Percentiles rank a stretch among this genome's conserved stretches.
Conservation (phyloP, 306 rosid species). For the Prunus kanzakura region DNA sequence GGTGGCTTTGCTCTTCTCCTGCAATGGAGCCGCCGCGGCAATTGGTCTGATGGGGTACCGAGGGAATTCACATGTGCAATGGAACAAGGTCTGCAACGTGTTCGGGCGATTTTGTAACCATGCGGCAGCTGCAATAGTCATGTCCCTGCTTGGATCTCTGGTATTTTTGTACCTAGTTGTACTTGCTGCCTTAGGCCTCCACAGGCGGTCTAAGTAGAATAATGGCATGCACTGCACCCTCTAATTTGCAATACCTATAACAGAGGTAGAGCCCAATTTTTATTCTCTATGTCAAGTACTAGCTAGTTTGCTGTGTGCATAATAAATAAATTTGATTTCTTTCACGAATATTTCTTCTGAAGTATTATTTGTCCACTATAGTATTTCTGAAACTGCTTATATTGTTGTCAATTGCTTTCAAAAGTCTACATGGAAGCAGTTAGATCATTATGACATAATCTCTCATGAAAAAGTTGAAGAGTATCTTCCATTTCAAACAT, state of each 20-base stretch:
- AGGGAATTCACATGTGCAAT: constrained; percentile 78
- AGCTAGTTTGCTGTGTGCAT: neutral
- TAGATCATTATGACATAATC: neutral
- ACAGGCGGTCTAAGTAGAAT: constrained; percentile 8
- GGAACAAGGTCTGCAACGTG: constrained; percentile 68
- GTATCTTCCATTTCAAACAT: neutral
- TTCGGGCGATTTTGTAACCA: constrained; percentile 59
- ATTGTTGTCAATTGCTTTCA: neutral
- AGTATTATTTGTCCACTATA: neutral
- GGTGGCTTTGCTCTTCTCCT: constrained; percentile 73
- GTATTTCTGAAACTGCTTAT: neutral
- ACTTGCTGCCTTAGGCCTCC: constrained; percentile 29
- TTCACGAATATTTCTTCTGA: neutral
- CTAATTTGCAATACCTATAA: neutral
- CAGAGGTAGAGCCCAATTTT: neutral
- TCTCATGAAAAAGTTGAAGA: neutral
- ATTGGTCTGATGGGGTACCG: constrained; percentile 50
- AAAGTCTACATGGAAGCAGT: neutral
- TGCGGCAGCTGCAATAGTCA: constrained; percentile 26
- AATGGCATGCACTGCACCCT: neutral
- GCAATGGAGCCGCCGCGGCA: constrained; percentile 53
- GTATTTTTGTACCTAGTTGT: constrained; percentile 43
- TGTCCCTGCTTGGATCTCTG: constrained; percentile 48
- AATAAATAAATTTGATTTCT: neutral
- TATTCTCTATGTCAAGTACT: neutral